phyloP scores from a whole-genome alignment of 768 basidiomycete species.

The Lentinus brumalis region DNA sequence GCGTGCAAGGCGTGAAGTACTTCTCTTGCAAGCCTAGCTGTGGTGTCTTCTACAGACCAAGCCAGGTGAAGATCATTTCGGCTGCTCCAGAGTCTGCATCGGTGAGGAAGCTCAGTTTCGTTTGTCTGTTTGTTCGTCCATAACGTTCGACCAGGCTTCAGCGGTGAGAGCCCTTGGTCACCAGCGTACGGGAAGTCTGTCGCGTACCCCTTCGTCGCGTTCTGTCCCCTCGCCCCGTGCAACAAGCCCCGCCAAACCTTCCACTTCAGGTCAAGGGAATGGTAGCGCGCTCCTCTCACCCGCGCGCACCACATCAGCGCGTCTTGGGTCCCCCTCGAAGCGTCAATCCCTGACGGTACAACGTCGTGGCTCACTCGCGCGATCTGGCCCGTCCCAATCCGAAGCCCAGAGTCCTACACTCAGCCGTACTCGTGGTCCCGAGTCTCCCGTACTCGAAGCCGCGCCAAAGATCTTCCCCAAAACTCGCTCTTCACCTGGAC shows the following conservation, averaged over 20 bases:
- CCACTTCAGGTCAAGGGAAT: conserved; percentile 17
- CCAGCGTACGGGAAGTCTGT: conserved; percentile 55
- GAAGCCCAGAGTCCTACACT: conserved; percentile 31
- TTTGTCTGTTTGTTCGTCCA: background rate
- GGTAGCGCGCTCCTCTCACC: conserved; percentile 31
- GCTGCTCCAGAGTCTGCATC: conserved; percentile 21
- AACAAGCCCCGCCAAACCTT: conserved; percentile 60
- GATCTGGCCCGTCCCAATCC: conserved; percentile 42
- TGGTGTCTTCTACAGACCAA: conserved; percentile 89
- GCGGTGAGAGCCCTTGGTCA: conserved; percentile 48
- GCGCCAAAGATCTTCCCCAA: conserved; percentile 19
- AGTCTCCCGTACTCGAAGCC: conserved; percentile 32
- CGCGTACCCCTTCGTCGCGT: conserved; percentile 26
- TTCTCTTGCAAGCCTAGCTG: conserved; percentile 75
- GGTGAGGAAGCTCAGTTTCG: conserved; percentile 10
- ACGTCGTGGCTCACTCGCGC: conserved; percentile 51
- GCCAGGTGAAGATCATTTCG: conserved; percentile 69
- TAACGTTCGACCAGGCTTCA: conserved; percentile 14
- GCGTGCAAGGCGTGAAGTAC: conserved; percentile 76
- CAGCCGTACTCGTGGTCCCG: conserved; percentile 33
- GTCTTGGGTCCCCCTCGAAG: conserved; percentile 56
- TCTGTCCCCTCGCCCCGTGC: conserved; percentile 54
- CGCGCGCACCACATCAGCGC: conserved; percentile 29
- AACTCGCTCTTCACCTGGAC: conserved; percentile 19
- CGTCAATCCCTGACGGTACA: conserved; percentile 50